Evolutionary conservation across 1,139 yeast genomes (phyloP), one percentile per base, ranked within the genome.

Genomic region (Sugiyamaella neomexicana): DNA sequence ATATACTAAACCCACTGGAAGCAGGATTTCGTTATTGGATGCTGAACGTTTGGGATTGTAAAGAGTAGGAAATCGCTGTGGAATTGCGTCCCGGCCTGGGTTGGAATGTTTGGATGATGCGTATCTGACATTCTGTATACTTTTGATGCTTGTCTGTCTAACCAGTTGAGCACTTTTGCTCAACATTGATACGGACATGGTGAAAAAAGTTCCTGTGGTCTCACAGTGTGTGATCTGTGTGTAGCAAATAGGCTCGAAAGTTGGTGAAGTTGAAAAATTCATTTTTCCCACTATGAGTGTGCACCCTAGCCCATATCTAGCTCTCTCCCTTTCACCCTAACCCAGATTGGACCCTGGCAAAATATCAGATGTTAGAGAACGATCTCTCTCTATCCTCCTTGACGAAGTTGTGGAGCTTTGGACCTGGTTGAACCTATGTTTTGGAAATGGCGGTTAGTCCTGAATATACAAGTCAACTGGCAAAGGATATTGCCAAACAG

Each of bases 11-110:
- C 77, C 77, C 27, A 66, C 65, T 2, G 77, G 77, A 12, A 71
- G 62, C 48, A 64, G 56, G 49, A 72, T 69, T 48, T 70, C 64
- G 52, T 75, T 72, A 53, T 69, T 73, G 56, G 65, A 66, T 32
- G 77, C 77, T n/a, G 77, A 73, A 47, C 75, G 65, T 25, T 64
- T 65, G 2, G 77, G 75, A 60, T 75, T 73, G 63, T 58, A 74
- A 48, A 67, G 65, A n/a, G 76, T 70, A 13, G 76, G 76, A 53
- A 72, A 72, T 51, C 69, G 62, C 2, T 64, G 61, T 31, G 67
- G 60, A 27, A 46, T 50, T 10, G 55, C 29, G 16, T 54, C 55
- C 27, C 57, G 37, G 6, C 54, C 44, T 5, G 55, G 51, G 39
- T 52, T 55, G 8, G 56, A 43, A 50, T 44, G 40, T 38, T 54